Evolutionary conservation across 148 eudicot genomes (phyloP), one percentile per base, ranked within the genome.

Genomic region (Chenopodium formosanum): DNA sequence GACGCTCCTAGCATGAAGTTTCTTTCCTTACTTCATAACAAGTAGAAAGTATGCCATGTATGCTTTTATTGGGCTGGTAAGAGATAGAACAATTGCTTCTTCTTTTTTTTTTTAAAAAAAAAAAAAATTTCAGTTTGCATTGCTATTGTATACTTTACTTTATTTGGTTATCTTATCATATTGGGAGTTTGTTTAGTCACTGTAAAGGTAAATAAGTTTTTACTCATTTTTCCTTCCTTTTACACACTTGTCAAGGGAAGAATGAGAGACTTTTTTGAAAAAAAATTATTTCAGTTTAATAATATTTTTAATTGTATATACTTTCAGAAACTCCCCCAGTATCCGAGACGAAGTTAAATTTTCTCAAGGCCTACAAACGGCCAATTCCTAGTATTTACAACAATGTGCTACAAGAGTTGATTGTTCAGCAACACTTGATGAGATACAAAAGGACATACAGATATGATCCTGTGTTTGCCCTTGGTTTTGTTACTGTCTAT

Each of bases 331-430:
- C 83, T 23, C 97, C 98, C 7, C 89, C 98, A 4, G 99, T 96
- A 44, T 65, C 99, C 66, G 91, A 94, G 83, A 96, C 99, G 34
- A 96, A 96, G 82, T 70, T 74, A 80, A 92, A 83, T 83, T 94
- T 96, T 86, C 88, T 96, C 50, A 90, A 86, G 87, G 93, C 95
- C 31, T 96, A 96, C 80, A 96, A 88, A 86, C 92, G 94, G 48
- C 99, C 99, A 19, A 94, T 96, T 80, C 99, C 97, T 13, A 94
- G 98, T 88, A 90, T 94, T 86, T 96, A 94, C 90, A 96, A 96
- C 91, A 89, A 90, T 76, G 98, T 96, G 79, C 86, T 96, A 77
- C 97, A 91, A 73, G 99, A 96, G 88, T 88, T 96, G 82, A 88
- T 96, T 62, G 99, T 96, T 76, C 99, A 96, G 76, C 99, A 96